Percentiles rank a stretch among this genome's conserved stretches.
Conservation (phyloP, 305 asterid species). For the Rubia tinctorum region DNA sequence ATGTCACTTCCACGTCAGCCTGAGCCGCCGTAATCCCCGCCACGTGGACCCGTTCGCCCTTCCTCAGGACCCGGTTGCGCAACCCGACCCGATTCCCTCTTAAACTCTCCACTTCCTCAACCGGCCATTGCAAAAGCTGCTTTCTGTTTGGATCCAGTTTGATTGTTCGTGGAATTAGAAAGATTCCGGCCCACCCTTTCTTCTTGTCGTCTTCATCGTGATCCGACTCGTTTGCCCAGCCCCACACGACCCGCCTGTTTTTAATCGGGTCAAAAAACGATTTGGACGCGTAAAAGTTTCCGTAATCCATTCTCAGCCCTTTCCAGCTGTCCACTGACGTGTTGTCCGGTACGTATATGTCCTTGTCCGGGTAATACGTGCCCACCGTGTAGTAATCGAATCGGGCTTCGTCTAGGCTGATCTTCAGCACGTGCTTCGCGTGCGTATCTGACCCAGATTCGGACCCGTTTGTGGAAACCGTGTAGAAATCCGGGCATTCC, state of each 20-base stretch:
- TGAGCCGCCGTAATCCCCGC: conserved; percentile 40
- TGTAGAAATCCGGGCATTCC: conserved; percentile 46
- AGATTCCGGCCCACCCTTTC: conserved; percentile 47
- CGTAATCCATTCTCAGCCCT: conserved; percentile 41
- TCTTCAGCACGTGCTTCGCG: conserved; percentile 27
- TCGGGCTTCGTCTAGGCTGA: conserved; percentile 33
- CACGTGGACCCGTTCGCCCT: conserved; percentile 24
- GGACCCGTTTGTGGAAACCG: conserved; percentile 21
- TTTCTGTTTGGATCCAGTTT: conserved; percentile 34
- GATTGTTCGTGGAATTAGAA: conserved; percentile 28
- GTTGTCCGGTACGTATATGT: conserved; percentile 26
- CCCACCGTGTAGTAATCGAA: conserved; percentile 43
- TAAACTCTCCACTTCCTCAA: conserved; percentile 32
- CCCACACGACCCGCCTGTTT: conserved; percentile 36
- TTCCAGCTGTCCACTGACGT: conserved; percentile 26
- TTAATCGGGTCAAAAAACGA: conserved; percentile 37
- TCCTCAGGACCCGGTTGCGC: conserved; percentile 16
- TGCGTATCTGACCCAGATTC: neutral
- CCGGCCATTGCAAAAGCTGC: conserved; percentile 42
- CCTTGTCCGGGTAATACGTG: conserved; percentile 16
- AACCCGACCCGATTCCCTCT: conserved; percentile 23
- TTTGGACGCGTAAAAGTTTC: conserved; percentile 43
- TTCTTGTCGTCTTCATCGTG: conserved; percentile 14
- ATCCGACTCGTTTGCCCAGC: conserved; percentile 46
- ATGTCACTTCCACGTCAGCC: conserved; percentile 46